These are phyloP conservation scores for Corrigiola litoralis DNA, from an alignment of 179 eudicot genomes.

Conservation along the genomic window DNA sequence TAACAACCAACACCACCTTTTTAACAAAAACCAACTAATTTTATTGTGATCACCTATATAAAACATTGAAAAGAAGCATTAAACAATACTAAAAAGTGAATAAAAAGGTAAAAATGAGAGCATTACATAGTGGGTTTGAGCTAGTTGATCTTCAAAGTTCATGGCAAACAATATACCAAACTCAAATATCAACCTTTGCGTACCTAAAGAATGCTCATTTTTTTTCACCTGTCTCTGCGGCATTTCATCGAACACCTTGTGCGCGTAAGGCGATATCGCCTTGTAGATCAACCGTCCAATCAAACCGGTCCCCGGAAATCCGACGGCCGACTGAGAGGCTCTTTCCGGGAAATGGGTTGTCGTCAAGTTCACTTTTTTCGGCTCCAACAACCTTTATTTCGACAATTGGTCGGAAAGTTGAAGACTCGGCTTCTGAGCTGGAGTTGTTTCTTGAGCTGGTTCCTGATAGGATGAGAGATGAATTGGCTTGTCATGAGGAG, in stretches of 20 bases:
- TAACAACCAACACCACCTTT: not conserved
- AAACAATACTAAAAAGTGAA: not conserved
- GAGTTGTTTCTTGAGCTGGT: constrained; percentile 77
- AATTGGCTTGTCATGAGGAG: constrained; percentile 53
- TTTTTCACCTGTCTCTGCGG: constrained; percentile 41
- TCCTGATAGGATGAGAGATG: constrained; percentile 66
- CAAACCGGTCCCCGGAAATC: constrained; percentile 51
- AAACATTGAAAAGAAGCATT: not conserved
- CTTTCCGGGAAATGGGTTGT: constrained; percentile 51
- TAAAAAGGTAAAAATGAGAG: constrained; percentile 41
- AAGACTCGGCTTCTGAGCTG: constrained; percentile 50
- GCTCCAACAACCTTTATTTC: constrained; percentile 26
- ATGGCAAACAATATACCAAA: constrained; percentile 47
- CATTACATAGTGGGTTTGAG: constrained; percentile 60
- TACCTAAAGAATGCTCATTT: constrained; percentile 30
- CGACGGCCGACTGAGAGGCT: constrained; percentile 74
- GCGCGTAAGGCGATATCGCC: constrained; percentile 33
- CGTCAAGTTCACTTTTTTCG: constrained; percentile 27
- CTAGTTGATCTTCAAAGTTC: constrained; percentile 68
- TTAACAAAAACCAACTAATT: not conserved
- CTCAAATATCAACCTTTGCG: constrained; percentile 45
- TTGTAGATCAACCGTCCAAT: constrained; percentile 31
- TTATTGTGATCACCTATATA: too few species aligned
- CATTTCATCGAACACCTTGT: constrained; percentile 67
- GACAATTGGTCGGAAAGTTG: constrained; percentile 20